Conservation (phyloP, 345 rosid genomes). For the Melaleuca alternifolia region DNA sequence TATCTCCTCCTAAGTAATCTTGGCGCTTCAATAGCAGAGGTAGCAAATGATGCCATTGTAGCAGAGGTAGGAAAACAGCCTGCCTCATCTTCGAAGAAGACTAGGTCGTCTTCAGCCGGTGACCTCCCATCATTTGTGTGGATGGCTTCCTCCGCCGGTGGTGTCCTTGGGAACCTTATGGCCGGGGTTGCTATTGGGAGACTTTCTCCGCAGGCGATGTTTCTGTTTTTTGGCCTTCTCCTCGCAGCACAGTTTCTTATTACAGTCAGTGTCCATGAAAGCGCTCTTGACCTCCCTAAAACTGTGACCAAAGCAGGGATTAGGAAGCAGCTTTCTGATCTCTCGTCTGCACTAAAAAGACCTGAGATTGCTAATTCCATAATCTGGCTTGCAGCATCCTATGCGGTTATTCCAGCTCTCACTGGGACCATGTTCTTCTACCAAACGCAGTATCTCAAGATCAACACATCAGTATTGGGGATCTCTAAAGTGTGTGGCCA, state of each 20-base stretch:
- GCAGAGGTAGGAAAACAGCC: conserved; percentile 59
- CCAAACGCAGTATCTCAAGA: conserved; percentile 58
- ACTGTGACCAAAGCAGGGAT: conserved; percentile 52
- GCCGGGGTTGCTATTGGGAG: conserved; percentile 56
- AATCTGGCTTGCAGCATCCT: conserved; percentile 71
- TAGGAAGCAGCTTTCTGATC: conserved; percentile 48
- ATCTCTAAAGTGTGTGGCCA: conserved; percentile 86
- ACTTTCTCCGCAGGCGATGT: conserved; percentile 37
- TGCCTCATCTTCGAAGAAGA: conserved; percentile 10
- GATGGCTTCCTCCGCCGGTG: conserved; percentile 79
- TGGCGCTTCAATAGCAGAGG: conserved; percentile 84
- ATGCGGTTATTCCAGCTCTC: conserved; percentile 58
- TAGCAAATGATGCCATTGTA: conserved; percentile 92
- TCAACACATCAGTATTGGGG: conserved; percentile 53
- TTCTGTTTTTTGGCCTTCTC: conserved; percentile 42
- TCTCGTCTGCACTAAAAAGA: conserved; percentile 37
- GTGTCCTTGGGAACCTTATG: conserved; percentile 72
- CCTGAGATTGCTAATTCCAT: conserved; percentile 60
- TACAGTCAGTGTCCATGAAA: conserved; percentile 46
- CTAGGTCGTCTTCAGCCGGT: conserved; percentile 32
- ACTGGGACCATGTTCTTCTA: conserved; percentile 95
- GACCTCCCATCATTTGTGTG: conserved; percentile 81
- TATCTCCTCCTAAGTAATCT: conserved; percentile 77
- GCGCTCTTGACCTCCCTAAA: conserved; percentile 24
- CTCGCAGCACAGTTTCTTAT: conserved; percentile 47